Percentiles rank a stretch among this genome's conserved stretches.
phyloP scores from a whole-genome alignment of 805 yeast species.

The Metahyphopichia silvanorum region DNA sequence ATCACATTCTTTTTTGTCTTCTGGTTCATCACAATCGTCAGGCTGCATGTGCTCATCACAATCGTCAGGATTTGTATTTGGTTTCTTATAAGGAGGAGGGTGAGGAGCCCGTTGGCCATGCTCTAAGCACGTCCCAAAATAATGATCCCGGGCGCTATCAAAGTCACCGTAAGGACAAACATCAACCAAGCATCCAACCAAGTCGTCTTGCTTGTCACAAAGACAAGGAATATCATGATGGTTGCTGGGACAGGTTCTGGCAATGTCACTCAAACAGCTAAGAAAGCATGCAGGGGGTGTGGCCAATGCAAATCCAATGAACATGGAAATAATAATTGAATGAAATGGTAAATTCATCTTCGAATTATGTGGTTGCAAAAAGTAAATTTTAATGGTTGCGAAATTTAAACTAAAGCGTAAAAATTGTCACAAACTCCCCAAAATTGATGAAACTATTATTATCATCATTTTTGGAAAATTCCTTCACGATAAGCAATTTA shows the following conservation, averaged over 20 bases:
- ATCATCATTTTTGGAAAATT: too few species aligned
- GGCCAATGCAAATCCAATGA: constrained; percentile 13
- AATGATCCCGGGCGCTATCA: constrained; percentile 47
- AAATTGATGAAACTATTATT: too few species aligned
- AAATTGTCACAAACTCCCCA: too few species aligned
- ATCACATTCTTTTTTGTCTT: constrained; percentile 4
- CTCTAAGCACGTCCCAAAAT: constrained; percentile 46
- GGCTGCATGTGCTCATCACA: too few species aligned
- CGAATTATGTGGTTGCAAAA: too few species aligned
- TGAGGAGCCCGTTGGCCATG: constrained; percentile 16
- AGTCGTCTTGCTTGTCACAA: constrained; percentile 33
- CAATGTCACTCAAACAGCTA: constrained; percentile 36
- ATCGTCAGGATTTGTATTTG: constrained; percentile 5
- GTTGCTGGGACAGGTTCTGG: constrained; percentile 27
- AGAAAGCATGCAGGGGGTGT: constrained; percentile 54
- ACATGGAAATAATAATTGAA: too few species aligned
- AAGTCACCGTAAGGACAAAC: constrained; percentile 43
- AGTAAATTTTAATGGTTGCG: too few species aligned
- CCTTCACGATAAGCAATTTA: too few species aligned
- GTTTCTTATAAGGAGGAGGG: constrained; percentile 2
- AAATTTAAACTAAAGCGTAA: too few species aligned
- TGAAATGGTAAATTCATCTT: too few species aligned
- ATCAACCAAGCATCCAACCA: constrained; percentile 44
- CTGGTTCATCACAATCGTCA: constrained; percentile 3
- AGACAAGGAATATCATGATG: constrained; percentile 38